These are phyloP conservation scores for Fragilariopsis cylindrus DNA, from an alignment of 108 stramenopile species.

Conservation along the genomic window DNA sequence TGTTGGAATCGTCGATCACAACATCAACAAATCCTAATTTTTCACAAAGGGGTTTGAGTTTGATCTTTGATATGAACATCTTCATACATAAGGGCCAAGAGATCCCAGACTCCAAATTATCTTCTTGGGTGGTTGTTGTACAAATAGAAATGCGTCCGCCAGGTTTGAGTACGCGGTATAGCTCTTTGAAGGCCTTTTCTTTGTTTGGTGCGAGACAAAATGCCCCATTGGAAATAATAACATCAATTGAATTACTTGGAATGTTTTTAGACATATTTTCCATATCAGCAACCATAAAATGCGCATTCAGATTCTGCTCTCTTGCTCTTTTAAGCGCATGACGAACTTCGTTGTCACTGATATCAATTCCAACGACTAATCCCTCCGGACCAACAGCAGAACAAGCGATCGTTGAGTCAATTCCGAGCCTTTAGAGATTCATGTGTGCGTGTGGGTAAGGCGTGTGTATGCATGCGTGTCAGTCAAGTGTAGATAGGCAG, in stretches of 20 bases:
- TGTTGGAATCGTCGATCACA: conserved; percentile 56
- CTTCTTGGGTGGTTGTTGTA: conserved; percentile 50
- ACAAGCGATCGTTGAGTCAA: conserved; percentile 69
- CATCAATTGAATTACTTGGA: conserved; percentile 74
- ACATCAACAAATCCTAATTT: conserved; percentile 64
- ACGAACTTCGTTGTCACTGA: conserved; percentile 57
- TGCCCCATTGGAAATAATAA: conserved; percentile 88
- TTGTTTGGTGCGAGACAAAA: conserved; percentile 90
- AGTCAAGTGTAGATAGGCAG: too few species aligned
- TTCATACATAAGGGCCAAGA: conserved; percentile 80
- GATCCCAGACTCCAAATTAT: conserved; percentile 53
- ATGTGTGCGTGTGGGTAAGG: too few species aligned
- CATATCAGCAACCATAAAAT: conserved; percentile 88
- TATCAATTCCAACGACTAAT: conserved; percentile 68
- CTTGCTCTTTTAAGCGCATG: conserved; percentile 52
- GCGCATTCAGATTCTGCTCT: conserved; percentile 54
- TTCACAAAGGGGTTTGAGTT: conserved; percentile 64
- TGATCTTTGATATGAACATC: conserved; percentile 63
- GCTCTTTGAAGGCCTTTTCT: conserved; percentile 68
- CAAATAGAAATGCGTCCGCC: conserved; percentile 85
- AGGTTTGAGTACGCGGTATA: conserved; percentile 76
- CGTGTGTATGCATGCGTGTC: too few species aligned
- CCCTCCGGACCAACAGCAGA: conserved; percentile 39
- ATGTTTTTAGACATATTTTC: conserved; percentile 66
- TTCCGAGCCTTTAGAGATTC: conserved; percentile 35